Evolutionary conservation across 345 rosid species (phyloP).

Genomic region (Eucalyptus tenuipes): DNA sequence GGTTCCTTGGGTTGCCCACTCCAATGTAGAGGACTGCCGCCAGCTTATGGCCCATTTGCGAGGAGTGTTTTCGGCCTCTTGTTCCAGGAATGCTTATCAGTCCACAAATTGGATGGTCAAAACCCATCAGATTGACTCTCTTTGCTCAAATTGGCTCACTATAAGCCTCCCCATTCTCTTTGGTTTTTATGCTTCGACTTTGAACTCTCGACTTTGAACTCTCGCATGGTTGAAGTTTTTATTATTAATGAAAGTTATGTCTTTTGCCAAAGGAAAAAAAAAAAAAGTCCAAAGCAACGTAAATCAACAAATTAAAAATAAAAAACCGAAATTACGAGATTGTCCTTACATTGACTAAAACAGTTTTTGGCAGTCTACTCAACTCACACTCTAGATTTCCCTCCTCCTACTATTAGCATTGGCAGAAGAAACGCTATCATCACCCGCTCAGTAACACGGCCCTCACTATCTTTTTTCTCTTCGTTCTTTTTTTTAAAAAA

Average conservation of each 20-base stretch:
- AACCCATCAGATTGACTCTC: neutral
- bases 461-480: too few species aligned
- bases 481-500: neutral
- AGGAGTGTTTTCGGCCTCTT: too few species aligned
- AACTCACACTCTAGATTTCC: conserved; percentile 4
- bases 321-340: neutral
- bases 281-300: neutral
- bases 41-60: neutral
- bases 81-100: neutral
- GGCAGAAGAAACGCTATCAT: neutral
- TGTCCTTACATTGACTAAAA: conserved; percentile 7
- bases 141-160: too few species aligned
- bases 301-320: neutral
- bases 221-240: too few species aligned
- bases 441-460: conserved; percentile 5
- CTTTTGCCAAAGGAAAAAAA: too few species aligned
- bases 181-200: too few species aligned
- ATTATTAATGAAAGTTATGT: too few species aligned
- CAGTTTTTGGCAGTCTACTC: neutral
- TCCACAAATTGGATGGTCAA: neutral
- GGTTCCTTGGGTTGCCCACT: neutral
- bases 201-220: too few species aligned
- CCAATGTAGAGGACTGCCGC: neutral
- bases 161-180: too few species aligned
- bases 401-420: neutral